A percentile compares a stretch with the other conserved stretches of the same genome.
phyloP scores from a whole-genome alignment of 345 rosid genomes.

The Melastoma malabathricum region DNA sequence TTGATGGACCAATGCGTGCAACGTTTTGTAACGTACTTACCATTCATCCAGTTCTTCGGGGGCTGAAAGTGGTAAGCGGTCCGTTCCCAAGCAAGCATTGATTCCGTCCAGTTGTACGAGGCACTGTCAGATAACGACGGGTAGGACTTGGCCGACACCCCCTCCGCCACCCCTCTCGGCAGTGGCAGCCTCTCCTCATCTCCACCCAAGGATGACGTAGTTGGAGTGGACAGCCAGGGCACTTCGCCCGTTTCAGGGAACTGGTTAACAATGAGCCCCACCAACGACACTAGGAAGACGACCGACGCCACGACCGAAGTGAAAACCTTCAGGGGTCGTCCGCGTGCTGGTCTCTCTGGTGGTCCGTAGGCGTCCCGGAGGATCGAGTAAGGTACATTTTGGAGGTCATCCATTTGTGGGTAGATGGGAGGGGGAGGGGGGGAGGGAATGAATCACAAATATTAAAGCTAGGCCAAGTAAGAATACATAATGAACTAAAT shows the following conservation, averaged over 20 bases:
- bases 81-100: constrained; percentile 79
- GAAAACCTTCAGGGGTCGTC: constrained; percentile 24
- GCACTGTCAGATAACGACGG: constrained; percentile 12
- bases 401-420: too few relatives aligned
- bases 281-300: constrained; percentile 29
- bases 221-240: background rate
- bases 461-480: too few relatives aligned
- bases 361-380: constrained; percentile 23
- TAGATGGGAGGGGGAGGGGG: too few relatives aligned
- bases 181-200: background rate
- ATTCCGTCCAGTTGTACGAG: constrained; percentile 58
- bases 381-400: constrained; percentile 13
- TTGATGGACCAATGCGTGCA: background rate
- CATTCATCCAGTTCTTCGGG: constrained; percentile 81
- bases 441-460: too few relatives aligned
- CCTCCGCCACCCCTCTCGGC: constrained; percentile 41
- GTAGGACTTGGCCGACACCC: constrained; percentile 52
- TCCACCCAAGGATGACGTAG: constrained; percentile 5
- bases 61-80: constrained; percentile 87
- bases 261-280: constrained; percentile 25
- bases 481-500: too few relatives aligned
- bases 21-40: constrained; percentile 22
- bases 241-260: constrained; percentile 10
- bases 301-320: constrained; percentile 14
- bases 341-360: constrained; percentile 2